Evolutionary conservation across 176 grass and related monocot genomes (phyloP), one percentile per base, ranked within the genome.

Genomic region (Bothriochloa decipiens): DNA sequence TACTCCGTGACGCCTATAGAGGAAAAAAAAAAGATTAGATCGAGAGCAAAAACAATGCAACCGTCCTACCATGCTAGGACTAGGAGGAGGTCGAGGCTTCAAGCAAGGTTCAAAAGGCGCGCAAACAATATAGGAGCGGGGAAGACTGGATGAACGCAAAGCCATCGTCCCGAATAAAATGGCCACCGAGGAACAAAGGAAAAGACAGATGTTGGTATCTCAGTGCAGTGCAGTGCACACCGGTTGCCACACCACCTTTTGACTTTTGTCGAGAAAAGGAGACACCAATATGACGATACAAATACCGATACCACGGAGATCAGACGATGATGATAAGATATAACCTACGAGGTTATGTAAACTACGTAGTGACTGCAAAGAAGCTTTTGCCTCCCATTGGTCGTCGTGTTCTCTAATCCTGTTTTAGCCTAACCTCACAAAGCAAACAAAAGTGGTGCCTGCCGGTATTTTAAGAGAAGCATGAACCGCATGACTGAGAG

Each of bases 401-500:
- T 9, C 68, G 17, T 45, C 58, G 42, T 42, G 35, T 10, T 68
- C 33, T 74, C 58, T 36, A 73, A 28, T 45, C 52, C 26, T 72
- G 5, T 36, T 76, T 27, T 18, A n/a, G 42, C 42, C 10, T 28
- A 49, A 52, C 13, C 41, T 15, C 68, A 15, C 8, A 42, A 16
- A 23, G 22, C 11, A 28, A 70, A 55, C 43, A 7, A 6, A 18
- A 35, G 32, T 29, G 35, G 74, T 41, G 81, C 8, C 23, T 29
- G 18, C 3, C 45, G 68, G 14, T 61, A 83, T 78, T 65, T 72
- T 55, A 72, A 41, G 7, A 8, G 8, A 37, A 0, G 74, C 65
- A 82, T 72, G 65, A 83, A 20, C 60, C n/a, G n/a, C 53, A 33
- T 83, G 74, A 13, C 57, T 83, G 74, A 6, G 33, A 57, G 64